Evolutionary conservation across 257 asterid genomes (phyloP).

Genomic region (Solanum pinnatisectum): DNA sequence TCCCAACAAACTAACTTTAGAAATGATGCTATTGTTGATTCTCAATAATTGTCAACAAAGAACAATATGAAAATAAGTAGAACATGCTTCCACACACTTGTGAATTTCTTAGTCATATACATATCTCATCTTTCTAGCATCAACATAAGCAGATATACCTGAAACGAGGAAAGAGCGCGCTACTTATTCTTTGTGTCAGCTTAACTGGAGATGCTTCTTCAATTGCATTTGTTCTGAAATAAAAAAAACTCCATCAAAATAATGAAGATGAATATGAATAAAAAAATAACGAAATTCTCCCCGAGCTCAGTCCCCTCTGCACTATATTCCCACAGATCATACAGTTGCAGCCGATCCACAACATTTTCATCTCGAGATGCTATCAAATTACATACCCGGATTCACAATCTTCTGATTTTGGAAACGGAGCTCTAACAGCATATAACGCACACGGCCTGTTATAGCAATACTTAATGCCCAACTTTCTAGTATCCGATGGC

Average conservation of each 20-base stretch:
- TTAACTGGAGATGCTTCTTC: constrained; percentile 28
- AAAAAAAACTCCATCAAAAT: background rate
- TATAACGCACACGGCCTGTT: constrained; percentile 86
- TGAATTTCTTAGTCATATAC: background rate
- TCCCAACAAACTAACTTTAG: background rate
- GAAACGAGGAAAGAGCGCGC: constrained; percentile 83
- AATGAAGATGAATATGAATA: background rate
- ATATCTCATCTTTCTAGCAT: background rate
- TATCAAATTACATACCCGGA: constrained; percentile 17
- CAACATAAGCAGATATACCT: constrained; percentile 32
- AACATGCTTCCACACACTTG: background rate
- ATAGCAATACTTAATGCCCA: constrained; percentile 74
- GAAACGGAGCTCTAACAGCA: constrained; percentile 57
- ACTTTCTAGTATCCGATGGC: constrained; percentile 75
- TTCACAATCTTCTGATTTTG: constrained; percentile 27
- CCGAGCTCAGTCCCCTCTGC: background rate
- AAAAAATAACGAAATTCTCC: background rate
- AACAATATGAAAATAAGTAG: background rate
- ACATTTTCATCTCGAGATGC: background rate
- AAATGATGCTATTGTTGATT: background rate
- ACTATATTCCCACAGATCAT: background rate
- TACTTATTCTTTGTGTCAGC: constrained; percentile 57
- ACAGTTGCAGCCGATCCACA: background rate
- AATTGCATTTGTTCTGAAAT: constrained; percentile 33
- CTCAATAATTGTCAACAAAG: background rate